A percentile compares a stretch with the other conserved stretches of the same genome.
Evolutionary conservation across 2,329 filamentous ascomycete genomes (phyloP).

Genomic region (Aspergillaceae sp.): DNA sequence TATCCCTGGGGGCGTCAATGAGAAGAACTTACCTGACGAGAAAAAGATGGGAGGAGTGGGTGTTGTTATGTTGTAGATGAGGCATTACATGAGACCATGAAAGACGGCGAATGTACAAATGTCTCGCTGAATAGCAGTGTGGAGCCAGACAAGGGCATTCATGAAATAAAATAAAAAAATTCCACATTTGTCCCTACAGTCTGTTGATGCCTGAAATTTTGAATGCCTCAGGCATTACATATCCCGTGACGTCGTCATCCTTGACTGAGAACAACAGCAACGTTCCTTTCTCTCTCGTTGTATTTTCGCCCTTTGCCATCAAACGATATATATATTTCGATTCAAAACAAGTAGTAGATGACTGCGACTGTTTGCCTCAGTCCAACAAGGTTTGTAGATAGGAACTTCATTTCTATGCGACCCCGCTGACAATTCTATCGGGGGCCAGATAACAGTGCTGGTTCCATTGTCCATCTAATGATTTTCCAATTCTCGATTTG

Average conservation of each 20-base stretch:
- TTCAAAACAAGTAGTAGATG: no score
- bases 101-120: not conserved
- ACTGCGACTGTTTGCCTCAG: no score
- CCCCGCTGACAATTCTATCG: no score
- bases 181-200: not conserved
- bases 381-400: no score
- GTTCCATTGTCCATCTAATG: no score
- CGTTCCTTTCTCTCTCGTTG: not conserved
- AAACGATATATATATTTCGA: no score
- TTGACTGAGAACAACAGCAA: not conserved
- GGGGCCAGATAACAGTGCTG: no score
- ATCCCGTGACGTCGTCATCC: slow-evolving; percentile 11
- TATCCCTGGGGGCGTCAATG: slow-evolving; percentile 78
- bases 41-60: slow-evolving; percentile 77
- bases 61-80: slow-evolving; percentile 64
- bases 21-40: slow-evolving; percentile 67
- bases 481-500: no score
- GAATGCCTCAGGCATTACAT: not conserved
- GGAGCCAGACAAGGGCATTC: no score
- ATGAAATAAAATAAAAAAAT: not conserved
- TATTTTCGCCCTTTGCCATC: not conserved
- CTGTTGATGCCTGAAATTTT: not conserved
- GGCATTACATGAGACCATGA: not conserved
- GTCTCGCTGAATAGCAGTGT: not conserved
- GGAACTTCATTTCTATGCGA: no score